Evolutionary conservation across 305 asterid genomes (phyloP).

Genomic region (Solanum hybrid): DNA sequence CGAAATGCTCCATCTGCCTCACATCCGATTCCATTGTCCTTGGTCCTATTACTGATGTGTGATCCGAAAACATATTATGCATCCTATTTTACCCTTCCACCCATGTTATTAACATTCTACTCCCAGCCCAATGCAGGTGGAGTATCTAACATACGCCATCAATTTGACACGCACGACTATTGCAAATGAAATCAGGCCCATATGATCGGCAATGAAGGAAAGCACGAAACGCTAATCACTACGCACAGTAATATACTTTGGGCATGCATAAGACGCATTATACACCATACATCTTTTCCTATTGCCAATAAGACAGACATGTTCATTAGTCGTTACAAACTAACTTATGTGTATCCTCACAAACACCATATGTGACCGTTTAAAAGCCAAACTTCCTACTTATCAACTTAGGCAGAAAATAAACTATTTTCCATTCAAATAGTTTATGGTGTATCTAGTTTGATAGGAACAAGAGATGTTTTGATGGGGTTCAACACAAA

Average conservation of each 20-base stretch:
- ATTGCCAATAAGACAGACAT: neutral
- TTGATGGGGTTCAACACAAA: neutral
- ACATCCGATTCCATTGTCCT: neutral
- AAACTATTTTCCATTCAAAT: neutral
- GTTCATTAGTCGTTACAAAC: neutral
- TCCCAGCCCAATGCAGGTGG: neutral
- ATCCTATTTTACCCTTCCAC: neutral
- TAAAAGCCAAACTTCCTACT: neutral
- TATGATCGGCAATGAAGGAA: neutral
- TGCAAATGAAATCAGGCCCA: neutral
- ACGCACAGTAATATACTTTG: neutral
- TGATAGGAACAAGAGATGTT: neutral
- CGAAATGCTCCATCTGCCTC: neutral
- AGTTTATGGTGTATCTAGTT: neutral
- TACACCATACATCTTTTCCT: neutral
- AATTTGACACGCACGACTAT: neutral
- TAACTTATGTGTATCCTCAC: neutral
- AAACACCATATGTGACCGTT: neutral
- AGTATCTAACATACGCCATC: neutral
- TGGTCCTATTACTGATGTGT: neutral
- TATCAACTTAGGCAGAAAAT: neutral
- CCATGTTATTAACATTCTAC: neutral
- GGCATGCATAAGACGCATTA: neutral
- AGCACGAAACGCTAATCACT: neutral
- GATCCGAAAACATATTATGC: neutral